phyloP scores from a whole-genome alignment of 371 early-diverging fungal species.

The Massospora cicadina region DNA sequence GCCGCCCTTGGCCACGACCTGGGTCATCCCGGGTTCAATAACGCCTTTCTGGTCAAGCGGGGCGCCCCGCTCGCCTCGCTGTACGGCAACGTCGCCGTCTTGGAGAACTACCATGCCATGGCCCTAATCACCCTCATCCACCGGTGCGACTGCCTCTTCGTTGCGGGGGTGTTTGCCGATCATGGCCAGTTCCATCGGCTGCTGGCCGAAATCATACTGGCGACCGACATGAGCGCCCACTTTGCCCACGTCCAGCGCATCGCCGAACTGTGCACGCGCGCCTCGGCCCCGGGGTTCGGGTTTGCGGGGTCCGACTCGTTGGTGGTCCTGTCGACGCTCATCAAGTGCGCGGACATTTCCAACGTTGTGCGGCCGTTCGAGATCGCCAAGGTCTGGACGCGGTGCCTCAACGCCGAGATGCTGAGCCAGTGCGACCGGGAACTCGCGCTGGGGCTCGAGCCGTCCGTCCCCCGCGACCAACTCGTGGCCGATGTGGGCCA shows the following conservation, averaged over 20 bases:
- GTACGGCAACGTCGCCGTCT: slow-evolving; percentile 61
- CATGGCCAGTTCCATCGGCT: slow-evolving; percentile 42
- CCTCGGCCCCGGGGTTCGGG: slow-evolving; percentile 1
- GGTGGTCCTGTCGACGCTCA: slow-evolving; percentile 39
- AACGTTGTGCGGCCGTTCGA: slow-evolving; percentile 46
- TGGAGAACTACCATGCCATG: slow-evolving; percentile 87
- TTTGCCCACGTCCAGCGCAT: slow-evolving; percentile 55
- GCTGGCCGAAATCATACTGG: slow-evolving; percentile 44
- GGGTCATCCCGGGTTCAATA: slow-evolving; percentile 75
- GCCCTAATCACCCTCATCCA: slow-evolving; percentile 64
- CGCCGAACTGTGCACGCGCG: slow-evolving; percentile 23
- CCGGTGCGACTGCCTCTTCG: slow-evolving; percentile 30
- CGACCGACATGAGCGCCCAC: slow-evolving; percentile 73
- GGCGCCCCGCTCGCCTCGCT: slow-evolving; percentile 66
- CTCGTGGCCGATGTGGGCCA: slow-evolving; percentile 28
- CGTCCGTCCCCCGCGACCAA: slow-evolving; percentile 31
- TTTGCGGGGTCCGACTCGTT: slow-evolving; percentile 25
- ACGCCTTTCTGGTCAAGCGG: slow-evolving; percentile 55
- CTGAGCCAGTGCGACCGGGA: slow-evolving; percentile 44
- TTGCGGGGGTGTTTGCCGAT: slow-evolving; percentile 17
- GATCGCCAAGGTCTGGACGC: slow-evolving; percentile 31
- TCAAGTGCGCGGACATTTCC: slow-evolving; percentile 73
- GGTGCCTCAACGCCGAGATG: slow-evolving; percentile 35
- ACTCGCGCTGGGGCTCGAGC: slow-evolving; percentile 30
- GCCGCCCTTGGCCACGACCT: slow-evolving; percentile 72